Percentiles rank a stretch among this genome's conserved stretches.
Conservation (phyloP, 1,284 basidiomycete species). For the Lentinula novae-zelandiae region DNA sequence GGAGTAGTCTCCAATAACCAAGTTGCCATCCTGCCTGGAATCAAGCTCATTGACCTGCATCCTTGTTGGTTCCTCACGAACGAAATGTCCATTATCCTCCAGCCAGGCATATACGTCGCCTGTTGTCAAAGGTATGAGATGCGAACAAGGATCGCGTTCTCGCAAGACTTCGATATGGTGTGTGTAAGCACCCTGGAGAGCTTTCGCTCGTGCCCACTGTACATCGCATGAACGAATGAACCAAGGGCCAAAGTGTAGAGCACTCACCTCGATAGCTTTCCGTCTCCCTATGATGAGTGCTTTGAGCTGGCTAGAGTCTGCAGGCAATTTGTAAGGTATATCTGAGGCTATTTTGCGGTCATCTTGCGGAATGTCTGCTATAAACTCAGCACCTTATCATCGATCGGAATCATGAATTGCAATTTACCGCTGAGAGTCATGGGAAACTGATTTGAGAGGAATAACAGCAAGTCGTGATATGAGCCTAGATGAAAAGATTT, state of each 20-base stretch:
- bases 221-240: conserved; percentile 5
- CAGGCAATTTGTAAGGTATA: conserved; percentile 53
- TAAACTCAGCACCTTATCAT: background rate
- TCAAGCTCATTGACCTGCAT: conserved; percentile 8
- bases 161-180: conserved; percentile 21
- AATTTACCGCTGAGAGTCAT: conserved; percentile 52
- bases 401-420: no score
- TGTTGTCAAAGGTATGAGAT: conserved; percentile 36
- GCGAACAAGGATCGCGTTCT: conserved; percentile 5
- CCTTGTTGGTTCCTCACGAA: conserved; percentile 21
- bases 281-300: conserved; percentile 51
- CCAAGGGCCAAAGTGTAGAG: conserved; percentile 3
- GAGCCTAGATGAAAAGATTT: background rate
- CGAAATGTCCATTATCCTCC: conserved; percentile 46
- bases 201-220: conserved; percentile 62
- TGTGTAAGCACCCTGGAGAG: conserved; percentile 46
- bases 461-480: conserved; percentile 37
- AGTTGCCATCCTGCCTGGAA: background rate
- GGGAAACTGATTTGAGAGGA: conserved; percentile 49
- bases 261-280: conserved; percentile 65
- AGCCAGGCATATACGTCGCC: conserved; percentile 62
- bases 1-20: conserved; percentile 5
- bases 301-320: conserved; percentile 41
- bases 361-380: background rate
- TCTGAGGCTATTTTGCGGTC: conserved; percentile 12